Evolutionary conservation across 2,329 filamentous ascomycete species (phyloP), one percentile per base, ranked within the genome.

Genomic region (Paraconiothyrium sp.): DNA sequence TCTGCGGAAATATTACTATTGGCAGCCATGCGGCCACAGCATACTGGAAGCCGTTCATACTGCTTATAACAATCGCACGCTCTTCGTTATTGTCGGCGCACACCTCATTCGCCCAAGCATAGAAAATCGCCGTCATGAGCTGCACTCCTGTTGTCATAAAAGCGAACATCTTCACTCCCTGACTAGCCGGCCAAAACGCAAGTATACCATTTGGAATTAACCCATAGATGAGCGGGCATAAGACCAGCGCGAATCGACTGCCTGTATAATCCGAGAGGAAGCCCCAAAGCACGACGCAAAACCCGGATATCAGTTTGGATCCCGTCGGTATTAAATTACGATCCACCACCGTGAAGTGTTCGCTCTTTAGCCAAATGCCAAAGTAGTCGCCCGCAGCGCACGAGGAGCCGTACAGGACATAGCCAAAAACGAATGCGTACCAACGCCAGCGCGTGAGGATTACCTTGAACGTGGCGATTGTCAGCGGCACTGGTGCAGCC

Each of bases 91-190:
- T 68, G 2, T 68, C 71, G 2, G 70, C 70, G 34, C 74, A 76
- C 27, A 76, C 65, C 52, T 77, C 76, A 41, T 76, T 75, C 3
- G 72, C 76, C 76, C 76, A 78, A 1, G 75, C 74, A 51, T 74
- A 69, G 44, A 74, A 77, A 1, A 79, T 72, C 3, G 73, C 76
- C 3, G 78, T 78, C 73, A 78, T 76, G 0, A 78, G 66, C 24
- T 76, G 73, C 1, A 75, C 63, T 10, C 69, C 69, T 13, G 57
- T 58, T 11, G 69, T 72, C n/a, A 76, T 57, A 43, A 76, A 75
- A 9, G 73, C 73, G 56, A 75, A 76, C 34, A 73, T 64, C 55
- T 74, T 74, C 32, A 43, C 71, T 68, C 2, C 62, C 16, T 2
- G 72, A 67, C 72, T 72, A 71, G n/a, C 68, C 55, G 8, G 74